These are phyloP conservation scores for Tuber aestivum DNA, from an alignment of 495 filamentous ascomycete species.

Conservation along the genomic window DNA sequence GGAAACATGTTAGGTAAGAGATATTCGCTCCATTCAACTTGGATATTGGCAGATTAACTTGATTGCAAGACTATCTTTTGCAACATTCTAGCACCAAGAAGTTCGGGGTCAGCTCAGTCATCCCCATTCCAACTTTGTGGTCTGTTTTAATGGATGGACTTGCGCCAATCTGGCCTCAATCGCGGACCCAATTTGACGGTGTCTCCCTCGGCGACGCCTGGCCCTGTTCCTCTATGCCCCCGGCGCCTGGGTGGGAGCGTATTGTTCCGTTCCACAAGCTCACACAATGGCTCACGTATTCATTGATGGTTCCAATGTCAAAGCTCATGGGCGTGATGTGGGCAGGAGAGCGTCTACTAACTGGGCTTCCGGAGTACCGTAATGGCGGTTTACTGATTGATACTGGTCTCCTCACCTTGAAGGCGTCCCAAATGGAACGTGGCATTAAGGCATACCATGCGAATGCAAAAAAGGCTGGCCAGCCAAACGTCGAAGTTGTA, in stretches of 20 bases:
- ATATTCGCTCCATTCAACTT: constrained; percentile 11
- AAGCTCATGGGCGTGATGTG: constrained; percentile 70
- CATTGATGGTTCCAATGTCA: constrained; percentile 79
- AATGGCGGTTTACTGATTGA: constrained; percentile 85
- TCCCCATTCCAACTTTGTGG: constrained; percentile 90
- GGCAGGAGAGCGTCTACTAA: constrained; percentile 69
- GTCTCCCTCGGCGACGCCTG: constrained; percentile 90
- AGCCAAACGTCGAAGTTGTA: constrained; percentile 62
- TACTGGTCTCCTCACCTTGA: constrained; percentile 71
- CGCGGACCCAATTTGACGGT: constrained; percentile 81
- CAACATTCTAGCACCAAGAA: constrained; percentile 81
- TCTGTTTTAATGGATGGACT: constrained; percentile 81
- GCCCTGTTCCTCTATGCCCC: constrained; percentile 79
- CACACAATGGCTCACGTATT: constrained; percentile 86
- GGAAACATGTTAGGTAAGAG: constrained; percentile 88
- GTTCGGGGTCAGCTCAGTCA: constrained; percentile 70
- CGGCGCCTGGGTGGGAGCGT: constrained; percentile 72
- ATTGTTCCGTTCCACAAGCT: constrained; percentile 94
- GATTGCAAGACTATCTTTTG: constrained; percentile 72
- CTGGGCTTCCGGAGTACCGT: constrained; percentile 79
- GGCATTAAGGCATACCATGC: constrained; percentile 65
- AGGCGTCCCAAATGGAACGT: constrained; percentile 56
- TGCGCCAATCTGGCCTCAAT: constrained; percentile 79
- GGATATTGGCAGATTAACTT: constrained; percentile 13
- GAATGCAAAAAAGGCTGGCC: constrained; percentile 68